Percentiles rank a stretch among this genome's conserved stretches.
These are phyloP conservation scores for Rhynchospora pubera DNA, from an alignment of 176 grass and related monocot genomes.

Conservation along the genomic window DNA sequence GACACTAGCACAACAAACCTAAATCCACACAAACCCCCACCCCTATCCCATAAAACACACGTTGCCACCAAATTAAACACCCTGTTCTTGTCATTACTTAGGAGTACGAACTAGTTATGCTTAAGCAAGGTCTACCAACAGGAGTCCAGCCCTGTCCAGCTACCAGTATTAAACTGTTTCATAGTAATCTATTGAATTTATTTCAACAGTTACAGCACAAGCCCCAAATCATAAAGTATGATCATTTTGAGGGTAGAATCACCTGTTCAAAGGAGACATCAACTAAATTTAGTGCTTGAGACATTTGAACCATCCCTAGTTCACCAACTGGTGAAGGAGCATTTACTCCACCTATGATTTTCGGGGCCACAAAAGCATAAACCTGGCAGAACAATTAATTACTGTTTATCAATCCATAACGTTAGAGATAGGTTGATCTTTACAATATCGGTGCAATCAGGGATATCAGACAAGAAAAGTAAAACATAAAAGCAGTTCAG, in stretches of 20 bases:
- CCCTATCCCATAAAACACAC: neutral
- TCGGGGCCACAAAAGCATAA: slow-evolving; percentile 72
- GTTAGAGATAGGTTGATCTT: neutral
- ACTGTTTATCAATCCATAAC: neutral
- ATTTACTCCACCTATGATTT: slow-evolving; percentile 91
- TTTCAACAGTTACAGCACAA: neutral
- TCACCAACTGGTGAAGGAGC: slow-evolving; percentile 91
- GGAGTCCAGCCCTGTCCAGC: neutral
- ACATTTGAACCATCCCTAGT: slow-evolving; percentile 90
- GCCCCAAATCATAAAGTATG: neutral
- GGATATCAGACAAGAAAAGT: neutral
- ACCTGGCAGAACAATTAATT: slow-evolving; percentile 43
- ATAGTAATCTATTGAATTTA: neutral
- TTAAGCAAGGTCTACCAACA: neutral
- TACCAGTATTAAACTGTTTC: neutral
- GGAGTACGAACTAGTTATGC: neutral
- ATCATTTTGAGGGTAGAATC: neutral
- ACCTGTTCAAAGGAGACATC: slow-evolving; percentile 85
- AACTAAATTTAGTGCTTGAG: slow-evolving; percentile 80
- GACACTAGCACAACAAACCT: neutral
- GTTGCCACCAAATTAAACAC: neutral
- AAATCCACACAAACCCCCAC: neutral
- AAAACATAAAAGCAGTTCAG: neutral
- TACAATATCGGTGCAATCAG: neutral
- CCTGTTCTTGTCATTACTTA: neutral